Conservation (phyloP, 208 protist genomes). For the Acanthamoeba quina region DNA sequence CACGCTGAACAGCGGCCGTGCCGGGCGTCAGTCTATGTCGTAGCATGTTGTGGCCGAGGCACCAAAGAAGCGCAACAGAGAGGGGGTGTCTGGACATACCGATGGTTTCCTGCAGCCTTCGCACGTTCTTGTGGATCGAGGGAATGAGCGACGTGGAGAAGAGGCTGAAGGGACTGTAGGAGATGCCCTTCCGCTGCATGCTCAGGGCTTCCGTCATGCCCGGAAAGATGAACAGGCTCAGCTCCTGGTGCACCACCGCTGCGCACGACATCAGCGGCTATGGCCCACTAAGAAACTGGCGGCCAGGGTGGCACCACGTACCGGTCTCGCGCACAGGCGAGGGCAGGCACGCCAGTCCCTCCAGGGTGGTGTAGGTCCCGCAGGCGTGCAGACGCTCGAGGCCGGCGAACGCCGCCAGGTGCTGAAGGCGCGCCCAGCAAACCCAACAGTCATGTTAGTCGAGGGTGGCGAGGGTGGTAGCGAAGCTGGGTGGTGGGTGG, state of each 20-base stretch:
- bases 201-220: background rate
- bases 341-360: background rate
- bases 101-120: background rate
- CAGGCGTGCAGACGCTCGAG: background rate
- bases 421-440: background rate
- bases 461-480: too few species aligned
- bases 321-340: background rate
- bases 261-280: too few species aligned
- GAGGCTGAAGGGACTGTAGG: conserved; percentile 13
- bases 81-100: background rate
- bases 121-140: background rate
- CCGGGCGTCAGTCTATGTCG: too few species aligned
- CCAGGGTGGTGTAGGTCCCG: background rate
- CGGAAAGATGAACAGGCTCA: background rate
- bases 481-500: background rate
- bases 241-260: conserved; percentile 8
- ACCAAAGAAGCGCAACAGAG: too few species aligned
- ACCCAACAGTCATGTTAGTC: too few species aligned
- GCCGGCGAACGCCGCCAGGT: background rate
- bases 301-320: background rate
- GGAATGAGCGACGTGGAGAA: conserved; percentile 3
- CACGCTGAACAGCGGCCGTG: background rate
- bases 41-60: background rate
- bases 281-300: too few species aligned
- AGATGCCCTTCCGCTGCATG: background rate